Percentiles rank a stretch among this genome's conserved stretches.
Conservation (phyloP, 2,329 filamentous ascomycete genomes). For the Arachnomyces sp. region DNA sequence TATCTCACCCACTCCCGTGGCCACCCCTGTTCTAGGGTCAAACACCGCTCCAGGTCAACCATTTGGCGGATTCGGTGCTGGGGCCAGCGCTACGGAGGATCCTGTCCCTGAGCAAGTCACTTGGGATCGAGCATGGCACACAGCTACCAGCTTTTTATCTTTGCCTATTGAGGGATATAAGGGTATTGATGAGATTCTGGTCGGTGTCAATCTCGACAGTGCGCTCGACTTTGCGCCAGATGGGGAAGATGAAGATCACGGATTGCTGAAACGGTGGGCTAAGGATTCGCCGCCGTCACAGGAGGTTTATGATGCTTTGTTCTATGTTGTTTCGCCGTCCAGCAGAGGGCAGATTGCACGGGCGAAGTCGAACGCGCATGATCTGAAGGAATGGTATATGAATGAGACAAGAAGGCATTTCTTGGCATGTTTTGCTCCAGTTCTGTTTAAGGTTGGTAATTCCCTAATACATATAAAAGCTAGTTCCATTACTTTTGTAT, state of each 20-base stretch:
- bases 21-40: slow-evolving; percentile 18
- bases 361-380: slow-evolving; percentile 16
- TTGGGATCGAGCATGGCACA: slow-evolving; percentile 35
- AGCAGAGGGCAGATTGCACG: slow-evolving; percentile 12
- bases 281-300: slow-evolving; percentile 20
- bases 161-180: slow-evolving; percentile 29
- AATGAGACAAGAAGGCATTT: slow-evolving; percentile 37
- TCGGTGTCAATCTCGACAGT: not conserved
- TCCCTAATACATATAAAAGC: slow-evolving; percentile 1
- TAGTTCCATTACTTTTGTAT: not conserved
- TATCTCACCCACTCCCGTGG: slow-evolving; percentile 20
- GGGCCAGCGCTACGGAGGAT: slow-evolving; percentile 6
- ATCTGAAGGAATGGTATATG: slow-evolving; percentile 36
- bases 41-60: slow-evolving; percentile 11
- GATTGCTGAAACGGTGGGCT: slow-evolving; percentile 24
- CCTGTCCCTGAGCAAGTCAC: slow-evolving; percentile 22
- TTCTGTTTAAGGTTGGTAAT: slow-evolving; percentile 26
- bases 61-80: slow-evolving; percentile 8
- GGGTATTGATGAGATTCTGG: slow-evolving; percentile 11
- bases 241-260: slow-evolving; percentile 11
- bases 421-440: slow-evolving; percentile 27
- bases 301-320: slow-evolving; percentile 25
- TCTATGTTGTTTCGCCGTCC: slow-evolving; percentile 21
- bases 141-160: slow-evolving; percentile 31
- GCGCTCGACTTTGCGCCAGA: slow-evolving; percentile 11